Base-by-base conservation (phyloP, 2,329 filamentous ascomycete species). In the Paraconiothyrium sp. region DNA sequence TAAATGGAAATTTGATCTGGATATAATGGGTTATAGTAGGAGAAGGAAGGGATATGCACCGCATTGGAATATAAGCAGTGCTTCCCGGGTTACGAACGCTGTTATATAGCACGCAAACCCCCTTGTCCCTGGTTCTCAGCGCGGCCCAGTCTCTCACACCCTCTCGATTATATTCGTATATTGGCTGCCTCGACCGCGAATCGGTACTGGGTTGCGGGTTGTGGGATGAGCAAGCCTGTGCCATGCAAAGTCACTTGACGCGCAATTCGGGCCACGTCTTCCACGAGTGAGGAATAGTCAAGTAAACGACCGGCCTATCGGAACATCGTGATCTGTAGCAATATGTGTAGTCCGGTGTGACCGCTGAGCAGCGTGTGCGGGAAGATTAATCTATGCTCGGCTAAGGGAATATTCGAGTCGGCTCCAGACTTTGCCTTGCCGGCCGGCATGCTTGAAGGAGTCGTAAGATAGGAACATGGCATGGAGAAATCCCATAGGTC, bases 371-470 rank as follows among this genome's bases (percentile, higher is more conserved):
- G 44, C 22, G 22, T 24, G 9, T 37, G 51, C 6, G 14, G 41
- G 27, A 41, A 56, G 47, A 56, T 56, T 56, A 56, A 56, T 56
- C n/a, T 48, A 56, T 56, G 43, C 43, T 39, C 43, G 43, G 43
- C 43, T 46, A 46, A 46, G 43, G 20, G 43, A 24, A 46, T 46
- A 13, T 22, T 24, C 10, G 10, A 24, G n/a, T 46, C 43, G 43
- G 43, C 54, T 56, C 54, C 43, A 56, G 43, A 35, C 11, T 56
- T 56, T 27, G 13, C 14, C 54, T 34, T 47, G 54, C 41, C 54
- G 39, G 43, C 43, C 35, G 32, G n/a, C 35, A 35, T 44, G 52
- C 37, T 24, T 41, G 35, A 22, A 14, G 35, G 35, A n/a, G 13
- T 24, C 35, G 22, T 41, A 43, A 11, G 14, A 14, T 14, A 24